These are phyloP conservation scores for Cucumis cinereus DNA, from an alignment of 306 rosid species.

Conservation along the genomic window DNA sequence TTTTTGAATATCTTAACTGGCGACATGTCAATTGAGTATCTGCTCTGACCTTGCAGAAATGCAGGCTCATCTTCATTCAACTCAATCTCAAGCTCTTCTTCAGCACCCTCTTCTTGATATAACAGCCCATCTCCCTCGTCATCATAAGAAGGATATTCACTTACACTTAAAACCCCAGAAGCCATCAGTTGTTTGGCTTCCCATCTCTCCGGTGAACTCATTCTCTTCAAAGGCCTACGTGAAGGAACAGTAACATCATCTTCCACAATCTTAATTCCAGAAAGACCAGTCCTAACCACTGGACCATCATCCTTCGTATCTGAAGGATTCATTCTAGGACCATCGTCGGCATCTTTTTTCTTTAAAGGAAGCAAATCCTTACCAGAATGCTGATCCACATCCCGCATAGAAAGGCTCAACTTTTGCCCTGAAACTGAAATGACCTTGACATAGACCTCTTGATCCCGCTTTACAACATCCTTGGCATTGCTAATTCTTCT, in stretches of 20 bases:
- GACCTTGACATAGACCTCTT: slow-evolving; percentile 71
- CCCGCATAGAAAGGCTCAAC: slow-evolving; percentile 81
- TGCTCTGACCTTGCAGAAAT: slow-evolving; percentile 74
- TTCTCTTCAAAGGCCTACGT: slow-evolving; percentile 75
- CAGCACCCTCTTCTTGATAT: slow-evolving; percentile 76
- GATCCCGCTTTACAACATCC: slow-evolving; percentile 74
- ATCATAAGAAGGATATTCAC: slow-evolving; percentile 66
- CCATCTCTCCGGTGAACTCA: slow-evolving; percentile 94
- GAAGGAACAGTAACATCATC: slow-evolving; percentile 40
- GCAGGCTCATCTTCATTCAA: slow-evolving; percentile 82
- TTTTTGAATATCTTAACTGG: slow-evolving; percentile 88
- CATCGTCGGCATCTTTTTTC: slow-evolving; percentile 42
- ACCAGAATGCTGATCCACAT: slow-evolving; percentile 70
- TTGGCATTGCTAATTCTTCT: slow-evolving; percentile 63
- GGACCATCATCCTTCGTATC: slow-evolving; percentile 62
- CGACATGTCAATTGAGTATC: slow-evolving; percentile 76
- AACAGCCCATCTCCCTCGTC: slow-evolving; percentile 73
- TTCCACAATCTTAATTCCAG: slow-evolving; percentile 77
- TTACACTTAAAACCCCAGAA: slow-evolving; percentile 58
- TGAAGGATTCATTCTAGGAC: slow-evolving; percentile 43
- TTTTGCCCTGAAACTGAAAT: slow-evolving; percentile 66
- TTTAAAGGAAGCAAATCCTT: slow-evolving; percentile 72
- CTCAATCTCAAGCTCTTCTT: slow-evolving; percentile 88
- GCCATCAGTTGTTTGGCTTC: slow-evolving; percentile 86
- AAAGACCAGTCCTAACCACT: slow-evolving; percentile 55